Percentiles rank a stretch among this genome's conserved stretches.
Conservation (phyloP, 345 rosid species). For the Pistacia atlantica region DNA sequence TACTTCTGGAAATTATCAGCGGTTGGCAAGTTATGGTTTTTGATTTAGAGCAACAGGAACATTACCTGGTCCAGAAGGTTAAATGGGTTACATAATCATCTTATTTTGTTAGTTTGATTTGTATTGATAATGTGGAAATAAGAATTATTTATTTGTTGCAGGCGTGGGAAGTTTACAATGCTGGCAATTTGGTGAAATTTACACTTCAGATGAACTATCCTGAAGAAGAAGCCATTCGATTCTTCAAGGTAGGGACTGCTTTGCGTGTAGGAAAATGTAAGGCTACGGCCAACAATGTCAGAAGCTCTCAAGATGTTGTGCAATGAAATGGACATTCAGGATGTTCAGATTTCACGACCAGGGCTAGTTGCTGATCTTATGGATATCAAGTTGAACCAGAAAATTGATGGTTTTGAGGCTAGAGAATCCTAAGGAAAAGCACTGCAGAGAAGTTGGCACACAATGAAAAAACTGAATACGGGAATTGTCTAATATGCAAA, state of each 20-base stretch:
- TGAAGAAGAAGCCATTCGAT: conserved; percentile 42
- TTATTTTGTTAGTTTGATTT: neutral
- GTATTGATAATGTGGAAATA: neutral
- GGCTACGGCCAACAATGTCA: conserved; percentile 52
- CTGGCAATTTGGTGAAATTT: conserved; percentile 27
- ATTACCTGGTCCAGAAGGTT: conserved; percentile 61
- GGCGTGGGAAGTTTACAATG: conserved; percentile 57
- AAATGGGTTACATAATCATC: neutral
- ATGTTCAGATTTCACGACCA: conserved; percentile 39
- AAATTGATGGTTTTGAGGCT: neutral
- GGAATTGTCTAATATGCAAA: no score
- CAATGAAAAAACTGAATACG: no score
- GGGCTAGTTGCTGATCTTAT: conserved; percentile 48
- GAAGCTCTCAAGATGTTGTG: conserved; percentile 37
- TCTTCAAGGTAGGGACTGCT: conserved; percentile 55
- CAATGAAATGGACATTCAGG: conserved; percentile 25
- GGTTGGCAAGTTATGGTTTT: conserved; percentile 43
- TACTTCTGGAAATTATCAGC: conserved; percentile 54
- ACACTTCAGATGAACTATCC: conserved; percentile 34
- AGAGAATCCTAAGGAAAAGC: no score
- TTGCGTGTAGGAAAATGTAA: conserved; percentile 60
- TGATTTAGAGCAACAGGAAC: conserved; percentile 50
- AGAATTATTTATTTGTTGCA: conserved; percentile 13
- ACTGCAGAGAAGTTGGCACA: no score
- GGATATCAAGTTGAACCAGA: conserved; percentile 42